Evolutionary conservation across 805 yeast genomes (phyloP).

Genomic region (Metschnikowia santaceciliae): DNA sequence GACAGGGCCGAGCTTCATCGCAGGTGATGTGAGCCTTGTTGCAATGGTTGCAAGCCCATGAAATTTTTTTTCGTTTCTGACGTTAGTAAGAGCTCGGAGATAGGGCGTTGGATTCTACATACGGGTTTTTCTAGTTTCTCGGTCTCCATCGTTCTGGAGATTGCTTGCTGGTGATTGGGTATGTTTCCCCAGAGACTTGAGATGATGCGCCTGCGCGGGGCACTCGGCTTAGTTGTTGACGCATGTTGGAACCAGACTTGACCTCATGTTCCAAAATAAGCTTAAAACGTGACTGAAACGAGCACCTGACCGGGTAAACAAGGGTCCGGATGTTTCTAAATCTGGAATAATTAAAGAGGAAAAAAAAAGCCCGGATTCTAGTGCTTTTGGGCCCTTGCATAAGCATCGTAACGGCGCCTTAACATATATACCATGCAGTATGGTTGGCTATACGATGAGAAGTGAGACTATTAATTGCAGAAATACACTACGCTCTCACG

Average conservation of each 20-base stretch:
- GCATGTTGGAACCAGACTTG: not conserved
- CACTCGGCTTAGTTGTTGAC: not conserved
- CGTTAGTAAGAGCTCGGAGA: constrained; percentile 5
- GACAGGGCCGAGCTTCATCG: constrained; percentile 79
- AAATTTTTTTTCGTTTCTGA: constrained; percentile 54
- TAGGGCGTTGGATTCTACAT: not conserved
- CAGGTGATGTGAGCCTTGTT: constrained; percentile 91
- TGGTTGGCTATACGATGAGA: no score
- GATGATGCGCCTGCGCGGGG: constrained; percentile 6
- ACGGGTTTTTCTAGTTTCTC: constrained; percentile 3
- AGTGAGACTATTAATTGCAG: no score
- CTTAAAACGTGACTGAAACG: not conserved
- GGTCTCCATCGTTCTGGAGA: constrained; percentile 1
- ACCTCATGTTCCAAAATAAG: no score
- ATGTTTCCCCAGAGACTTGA: constrained; percentile 4
- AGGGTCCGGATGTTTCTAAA: no score
- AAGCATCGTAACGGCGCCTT: no score
- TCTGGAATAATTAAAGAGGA: no score
- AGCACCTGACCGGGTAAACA: no score
- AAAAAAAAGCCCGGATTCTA: no score
- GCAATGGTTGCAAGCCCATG: constrained; percentile 88
- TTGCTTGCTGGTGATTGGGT: not conserved
- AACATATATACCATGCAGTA: no score
- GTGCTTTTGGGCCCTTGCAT: no score
- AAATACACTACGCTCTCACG: not conserved